phyloP scores from a whole-genome alignment of 2,329 filamentous ascomycete genomes.

The Metarhizium humberi region DNA sequence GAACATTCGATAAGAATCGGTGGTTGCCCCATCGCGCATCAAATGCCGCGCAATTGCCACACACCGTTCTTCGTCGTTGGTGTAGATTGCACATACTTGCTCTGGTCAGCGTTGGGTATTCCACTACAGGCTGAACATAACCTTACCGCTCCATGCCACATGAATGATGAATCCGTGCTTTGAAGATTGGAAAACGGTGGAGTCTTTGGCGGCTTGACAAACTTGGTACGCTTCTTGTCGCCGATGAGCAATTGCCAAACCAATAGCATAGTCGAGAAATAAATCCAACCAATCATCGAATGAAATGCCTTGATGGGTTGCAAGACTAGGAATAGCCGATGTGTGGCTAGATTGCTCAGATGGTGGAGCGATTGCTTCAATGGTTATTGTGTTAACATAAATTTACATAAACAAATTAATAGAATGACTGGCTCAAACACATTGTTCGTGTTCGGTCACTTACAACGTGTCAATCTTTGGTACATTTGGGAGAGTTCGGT shows the following conservation, averaged over 20 bases:
- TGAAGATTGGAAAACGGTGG: conserved; percentile 71
- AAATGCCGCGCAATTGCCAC: conserved; percentile 69
- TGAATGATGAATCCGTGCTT: conserved; percentile 64
- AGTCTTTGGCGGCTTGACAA: conserved; percentile 67
- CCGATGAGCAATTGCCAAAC: conserved; percentile 59
- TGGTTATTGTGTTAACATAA: background rate
- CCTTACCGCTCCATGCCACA: conserved; percentile 63
- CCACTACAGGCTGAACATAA: background rate
- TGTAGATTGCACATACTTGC: conserved; percentile 69
- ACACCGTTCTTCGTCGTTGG: conserved; percentile 70
- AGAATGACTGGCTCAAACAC: conserved; percentile 6
- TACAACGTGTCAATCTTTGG: conserved; percentile 44
- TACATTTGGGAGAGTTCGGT: conserved; percentile 45
- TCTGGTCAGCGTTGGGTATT: background rate
- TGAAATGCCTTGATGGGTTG: conserved; percentile 61
- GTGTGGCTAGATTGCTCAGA: conserved; percentile 5
- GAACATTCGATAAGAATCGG: conserved; percentile 78
- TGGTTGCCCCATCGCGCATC: conserved; percentile 73
- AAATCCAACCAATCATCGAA: conserved; percentile 84
- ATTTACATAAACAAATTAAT: background rate
- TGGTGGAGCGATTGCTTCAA: conserved; percentile 8
- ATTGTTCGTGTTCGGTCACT: conserved; percentile 15
- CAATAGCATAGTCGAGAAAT: conserved; percentile 79
- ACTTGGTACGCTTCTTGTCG: conserved; percentile 68
- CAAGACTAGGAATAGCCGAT: conserved; percentile 1